Evolutionary conservation across 345 rosid genomes (phyloP).

Genomic region (Nephelium lappaceum): DNA sequence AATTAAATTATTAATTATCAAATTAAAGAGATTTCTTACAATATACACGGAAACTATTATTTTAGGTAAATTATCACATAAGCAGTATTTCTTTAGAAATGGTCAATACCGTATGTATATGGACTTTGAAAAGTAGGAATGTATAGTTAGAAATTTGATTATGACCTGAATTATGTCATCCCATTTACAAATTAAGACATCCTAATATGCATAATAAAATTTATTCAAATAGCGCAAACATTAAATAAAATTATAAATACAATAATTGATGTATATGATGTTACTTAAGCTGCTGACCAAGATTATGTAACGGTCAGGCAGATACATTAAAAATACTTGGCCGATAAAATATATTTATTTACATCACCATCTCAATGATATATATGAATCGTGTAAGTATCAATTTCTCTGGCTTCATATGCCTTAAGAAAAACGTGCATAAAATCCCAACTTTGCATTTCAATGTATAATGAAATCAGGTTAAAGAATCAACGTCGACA

Average conservation of each 20-base stretch:
- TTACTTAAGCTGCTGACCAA: not conserved
- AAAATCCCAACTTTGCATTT: conserved; percentile 1
- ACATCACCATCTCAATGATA: not conserved
- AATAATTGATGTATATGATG: no score
- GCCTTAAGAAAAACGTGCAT: conserved; percentile 21
- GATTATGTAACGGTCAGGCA: not conserved
- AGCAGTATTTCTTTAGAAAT: not conserved
- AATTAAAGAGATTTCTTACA: not conserved
- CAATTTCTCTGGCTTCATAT: conserved; percentile 13
- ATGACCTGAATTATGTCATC: not conserved
- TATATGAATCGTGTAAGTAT: conserved; percentile 14
- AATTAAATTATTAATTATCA: not conserved
- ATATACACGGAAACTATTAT: not conserved
- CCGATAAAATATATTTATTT: not conserved
- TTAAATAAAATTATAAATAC: no score
- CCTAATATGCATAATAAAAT: no score
- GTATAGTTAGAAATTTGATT: not conserved
- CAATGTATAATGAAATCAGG: not conserved
- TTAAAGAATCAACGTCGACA: not conserved
- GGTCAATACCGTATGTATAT: not conserved
- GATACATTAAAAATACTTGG: not conserved
- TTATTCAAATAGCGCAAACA: no score
- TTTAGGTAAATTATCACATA: not conserved
- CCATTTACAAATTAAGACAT: not conserved
- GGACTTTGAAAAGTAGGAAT: not conserved